Conservation (phyloP, 2,329 filamentous ascomycete species). For the Calonectria hawksworthii region DNA sequence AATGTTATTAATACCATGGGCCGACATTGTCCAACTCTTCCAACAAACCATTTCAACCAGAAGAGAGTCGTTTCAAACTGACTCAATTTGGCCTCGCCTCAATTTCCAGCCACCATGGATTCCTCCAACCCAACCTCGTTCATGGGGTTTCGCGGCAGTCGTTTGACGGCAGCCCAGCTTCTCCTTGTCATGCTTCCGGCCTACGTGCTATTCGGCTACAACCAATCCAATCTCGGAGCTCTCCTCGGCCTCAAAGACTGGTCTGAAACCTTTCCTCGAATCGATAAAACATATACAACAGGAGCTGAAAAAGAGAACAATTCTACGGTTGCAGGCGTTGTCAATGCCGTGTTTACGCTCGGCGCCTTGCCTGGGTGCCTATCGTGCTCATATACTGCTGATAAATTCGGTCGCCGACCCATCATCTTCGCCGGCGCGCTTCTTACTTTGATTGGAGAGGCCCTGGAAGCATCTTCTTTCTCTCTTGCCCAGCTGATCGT, state of each 20-base stretch:
- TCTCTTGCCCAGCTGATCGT: not conserved
- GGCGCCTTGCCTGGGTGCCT: constrained; percentile 1
- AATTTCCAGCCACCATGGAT: not conserved
- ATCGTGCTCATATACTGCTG: not conserved
- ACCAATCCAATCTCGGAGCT: constrained; percentile 5
- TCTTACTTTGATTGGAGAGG: not conserved
- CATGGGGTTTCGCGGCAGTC: not conserved
- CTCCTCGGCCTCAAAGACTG: not conserved
- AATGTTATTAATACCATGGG: not conserved
- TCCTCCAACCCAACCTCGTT: not conserved
- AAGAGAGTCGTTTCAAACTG: not conserved
- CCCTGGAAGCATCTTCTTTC: not conserved
- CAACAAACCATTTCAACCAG: not conserved
- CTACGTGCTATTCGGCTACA: constrained; percentile 2
- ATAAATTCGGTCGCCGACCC: not conserved
- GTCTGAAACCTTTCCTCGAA: not conserved
- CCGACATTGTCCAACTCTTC: not conserved
- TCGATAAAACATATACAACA: constrained; percentile 11
- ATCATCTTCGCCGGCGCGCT: not conserved
- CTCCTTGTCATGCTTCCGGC: constrained; percentile 2
- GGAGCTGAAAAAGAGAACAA: not conserved
- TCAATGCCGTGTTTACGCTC: not conserved
- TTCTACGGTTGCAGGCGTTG: not conserved
- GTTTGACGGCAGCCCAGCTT: not conserved
- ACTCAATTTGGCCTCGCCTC: not conserved